Conservation (phyloP, 2,329 filamentous ascomycete genomes). For the Cladobotryum protrusum region DNA sequence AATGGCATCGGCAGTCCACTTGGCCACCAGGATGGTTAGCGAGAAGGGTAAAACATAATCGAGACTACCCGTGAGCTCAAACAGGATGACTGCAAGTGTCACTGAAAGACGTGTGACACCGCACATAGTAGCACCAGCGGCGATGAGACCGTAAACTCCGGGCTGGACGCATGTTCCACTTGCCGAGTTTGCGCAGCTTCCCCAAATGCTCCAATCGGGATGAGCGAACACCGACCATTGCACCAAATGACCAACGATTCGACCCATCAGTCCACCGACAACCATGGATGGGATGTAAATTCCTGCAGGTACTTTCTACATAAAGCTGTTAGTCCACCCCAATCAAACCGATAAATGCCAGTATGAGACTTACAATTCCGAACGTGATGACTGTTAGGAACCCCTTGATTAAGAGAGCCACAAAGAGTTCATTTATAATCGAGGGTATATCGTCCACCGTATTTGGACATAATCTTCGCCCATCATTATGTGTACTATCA, state of each 20-base stretch:
- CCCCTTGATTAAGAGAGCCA: constrained; percentile 85
- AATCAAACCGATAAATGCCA: no score
- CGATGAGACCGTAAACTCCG: constrained; percentile 92
- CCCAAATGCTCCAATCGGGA: constrained; percentile 67
- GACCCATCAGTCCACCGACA: constrained; percentile 84
- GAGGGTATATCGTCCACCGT: constrained; percentile 68
- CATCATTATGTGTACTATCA: constrained; percentile 57
- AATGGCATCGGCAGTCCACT: constrained; percentile 95
- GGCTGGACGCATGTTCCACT: constrained; percentile 86
- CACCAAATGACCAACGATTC: constrained; percentile 77
- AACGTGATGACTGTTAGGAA: constrained; percentile 86
- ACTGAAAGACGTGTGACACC: constrained; percentile 91
- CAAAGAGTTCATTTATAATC: constrained; percentile 63
- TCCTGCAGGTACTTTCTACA: constrained; percentile 80
- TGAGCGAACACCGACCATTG: constrained; percentile 74
- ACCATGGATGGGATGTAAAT: constrained; percentile 99
- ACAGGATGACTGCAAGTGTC: constrained; percentile 88
- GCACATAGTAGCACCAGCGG: constrained; percentile 95
- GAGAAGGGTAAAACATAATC: constrained; percentile 96
- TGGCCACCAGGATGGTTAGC: constrained; percentile 84
- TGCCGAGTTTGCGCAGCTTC: constrained; percentile 61
- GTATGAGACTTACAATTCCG: constrained; percentile 57
- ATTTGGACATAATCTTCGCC: constrained; percentile 71
- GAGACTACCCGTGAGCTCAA: constrained; percentile 89
- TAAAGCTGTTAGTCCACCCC: constrained; percentile 5